Evolutionary conservation across 768 basidiomycete species (phyloP), one percentile per base, ranked within the genome.

Genomic region (Leucogyrophana mollusca): DNA sequence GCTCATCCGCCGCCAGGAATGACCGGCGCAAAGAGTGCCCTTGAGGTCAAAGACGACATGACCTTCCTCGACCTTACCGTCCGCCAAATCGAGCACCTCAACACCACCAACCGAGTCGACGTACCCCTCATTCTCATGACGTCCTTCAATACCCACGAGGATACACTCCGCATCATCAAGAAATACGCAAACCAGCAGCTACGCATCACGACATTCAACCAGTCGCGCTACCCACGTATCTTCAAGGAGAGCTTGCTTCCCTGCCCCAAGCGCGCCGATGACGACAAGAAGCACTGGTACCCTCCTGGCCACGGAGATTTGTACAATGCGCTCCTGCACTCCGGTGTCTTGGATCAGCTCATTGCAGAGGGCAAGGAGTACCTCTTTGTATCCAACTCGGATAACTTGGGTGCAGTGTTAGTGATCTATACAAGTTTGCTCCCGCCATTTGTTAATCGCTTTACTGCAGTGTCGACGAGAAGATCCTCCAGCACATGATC

Each of bases 121-220:
- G 85, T 87, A 43, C 85, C 86, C 1, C 82, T 87, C 62, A 84
- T 87, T 65, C 77, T 87, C 56, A 87, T 87, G 85, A 87, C 86
- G 58, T 85, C 84, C 42, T 87, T 87, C 73, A 87, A 87, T 71
- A 87, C 85, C 7, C 83, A 85, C 62, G 85, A 87, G 20, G 85
- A 87, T 62, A 87, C 85, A 14, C 73, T 82, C 22, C 79, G 85
- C 37, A 83, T 87, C 69, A 86, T 87, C 62, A 85, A 85, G 65
- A 87, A 87, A 68, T 87, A 87, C 67, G 77, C 78, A 34, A 87
- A 87, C 70, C 85, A 87, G 70, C 85, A 85, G 67, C 74, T 87
- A 60, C 78, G 82, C 64, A 83, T 87, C 57, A 75, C 78, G 45
- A 77, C 78, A 11, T 85, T 85, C 74, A 82, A 83, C 65, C 84